A percentile compares a stretch with the other conserved stretches of the same genome.
Conservation (phyloP, 2,329 filamentous ascomycete genomes). For the Sarocladium kiliense region DNA sequence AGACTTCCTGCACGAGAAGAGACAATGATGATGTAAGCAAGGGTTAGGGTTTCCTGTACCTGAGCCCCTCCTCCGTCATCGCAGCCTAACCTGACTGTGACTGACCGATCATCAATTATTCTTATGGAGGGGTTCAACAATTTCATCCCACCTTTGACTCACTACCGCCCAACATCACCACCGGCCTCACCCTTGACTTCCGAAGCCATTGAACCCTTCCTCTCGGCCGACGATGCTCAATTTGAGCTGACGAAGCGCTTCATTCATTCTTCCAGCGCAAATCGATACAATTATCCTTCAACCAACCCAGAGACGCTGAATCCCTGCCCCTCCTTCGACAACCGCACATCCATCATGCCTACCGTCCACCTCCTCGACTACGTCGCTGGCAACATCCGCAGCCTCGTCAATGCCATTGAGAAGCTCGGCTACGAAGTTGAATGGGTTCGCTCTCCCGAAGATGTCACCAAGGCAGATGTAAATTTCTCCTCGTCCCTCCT, state of each 20-base stretch:
- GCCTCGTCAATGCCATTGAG: slow-evolving; percentile 95
- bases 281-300: background rate
- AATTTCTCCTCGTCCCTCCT: slow-evolving; percentile 18
- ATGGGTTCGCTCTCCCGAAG: slow-evolving; percentile 82
- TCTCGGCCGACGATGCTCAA: background rate
- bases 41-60: background rate
- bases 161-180: background rate
- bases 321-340: slow-evolving; percentile 18
- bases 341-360: slow-evolving; percentile 57
- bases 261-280: background rate
- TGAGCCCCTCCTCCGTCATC: slow-evolving; percentile 4
- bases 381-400: slow-evolving; percentile 93
- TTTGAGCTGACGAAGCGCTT: slow-evolving; percentile 1
- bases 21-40: background rate
- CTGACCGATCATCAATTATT: background rate
- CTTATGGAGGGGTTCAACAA: slow-evolving; percentile 1
- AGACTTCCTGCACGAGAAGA: background rate
- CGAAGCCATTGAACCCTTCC: background rate
- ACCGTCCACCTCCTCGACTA: slow-evolving; percentile 79
- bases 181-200: background rate
- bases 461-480: slow-evolving; percentile 82
- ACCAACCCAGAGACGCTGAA: background rate
- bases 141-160: slow-evolving; percentile 11
- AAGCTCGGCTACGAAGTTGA: slow-evolving; percentile 89
- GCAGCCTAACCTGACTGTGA: background rate